A percentile compares a stretch with the other conserved stretches of the same genome.
Conservation (phyloP, 805 yeast species). For the Saturnispora zaruensis region DNA sequence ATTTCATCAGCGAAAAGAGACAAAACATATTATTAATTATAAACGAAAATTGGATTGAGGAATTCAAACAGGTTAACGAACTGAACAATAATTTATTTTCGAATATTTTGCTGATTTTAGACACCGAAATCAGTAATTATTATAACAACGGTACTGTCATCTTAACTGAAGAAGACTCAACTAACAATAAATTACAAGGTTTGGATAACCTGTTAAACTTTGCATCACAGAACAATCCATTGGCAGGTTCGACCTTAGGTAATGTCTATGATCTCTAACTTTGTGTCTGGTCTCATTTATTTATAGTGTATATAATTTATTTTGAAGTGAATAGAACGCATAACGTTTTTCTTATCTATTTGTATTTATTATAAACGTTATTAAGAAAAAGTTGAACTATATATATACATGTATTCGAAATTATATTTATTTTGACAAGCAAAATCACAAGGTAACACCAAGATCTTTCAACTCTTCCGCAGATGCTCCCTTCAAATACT, state of each 20-base stretch:
- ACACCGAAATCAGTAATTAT: constrained; percentile 23
- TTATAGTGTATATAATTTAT: background rate
- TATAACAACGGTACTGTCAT: constrained; percentile 18
- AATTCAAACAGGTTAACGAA: constrained; percentile 24
- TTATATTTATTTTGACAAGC: background rate
- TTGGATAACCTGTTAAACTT: constrained; percentile 24
- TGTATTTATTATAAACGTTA: background rate
- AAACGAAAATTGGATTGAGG: constrained; percentile 27
- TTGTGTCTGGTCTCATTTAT: background rate
- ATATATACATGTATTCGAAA: background rate
- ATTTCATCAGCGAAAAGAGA: constrained; percentile 25
- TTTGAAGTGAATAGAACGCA: background rate
- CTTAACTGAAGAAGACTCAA: constrained; percentile 2
- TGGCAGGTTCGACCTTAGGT: constrained; percentile 22
- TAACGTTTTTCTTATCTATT: background rate
- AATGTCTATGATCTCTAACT: constrained; percentile 14
- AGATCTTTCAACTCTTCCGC: constrained; percentile 21
- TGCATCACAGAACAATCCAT: constrained; percentile 25
- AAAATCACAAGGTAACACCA: constrained; percentile 19
- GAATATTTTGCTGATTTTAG: constrained; percentile 20
- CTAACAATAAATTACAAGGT: constrained; percentile 19
- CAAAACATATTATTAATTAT: constrained; percentile 28
- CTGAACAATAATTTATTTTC: constrained; percentile 24
- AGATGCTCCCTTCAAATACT: constrained; percentile 33
- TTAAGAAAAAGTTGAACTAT: background rate